Conservation (phyloP, 139 green algal species). For the Picochlorum sp. region DNA sequence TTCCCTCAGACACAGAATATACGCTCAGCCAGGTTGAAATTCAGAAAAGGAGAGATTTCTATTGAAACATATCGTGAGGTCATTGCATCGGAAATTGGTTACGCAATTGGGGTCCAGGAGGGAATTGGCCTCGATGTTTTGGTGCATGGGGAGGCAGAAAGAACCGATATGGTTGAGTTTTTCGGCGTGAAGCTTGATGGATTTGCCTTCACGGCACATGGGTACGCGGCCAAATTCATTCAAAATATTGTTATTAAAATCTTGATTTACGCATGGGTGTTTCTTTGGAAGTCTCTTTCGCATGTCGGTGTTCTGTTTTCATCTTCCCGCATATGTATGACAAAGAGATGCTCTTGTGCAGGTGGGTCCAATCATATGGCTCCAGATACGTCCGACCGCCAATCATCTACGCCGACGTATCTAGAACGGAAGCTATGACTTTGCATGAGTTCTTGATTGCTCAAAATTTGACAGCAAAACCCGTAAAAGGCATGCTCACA, state of each 20-base stretch:
- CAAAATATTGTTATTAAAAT: constrained; percentile 2
- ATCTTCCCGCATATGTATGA: constrained; percentile 8
- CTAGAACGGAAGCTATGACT: constrained; percentile 59
- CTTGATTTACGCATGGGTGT: background rate
- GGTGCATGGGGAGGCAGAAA: constrained; percentile 84
- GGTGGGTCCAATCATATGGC: constrained; percentile 76
- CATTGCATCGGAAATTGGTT: constrained; percentile 50
- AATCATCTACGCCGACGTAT: constrained; percentile 66
- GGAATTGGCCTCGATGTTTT: constrained; percentile 75
- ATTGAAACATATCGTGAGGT: constrained; percentile 46
- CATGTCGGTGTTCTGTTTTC: too few relatives aligned
- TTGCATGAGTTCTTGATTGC: constrained; percentile 65
- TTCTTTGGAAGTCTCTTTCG: background rate
- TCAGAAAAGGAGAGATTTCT: constrained; percentile 46
- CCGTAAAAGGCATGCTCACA: constrained; percentile 91
- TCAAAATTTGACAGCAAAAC: constrained; percentile 54
- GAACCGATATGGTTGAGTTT: constrained; percentile 76
- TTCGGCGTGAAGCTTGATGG: constrained; percentile 76
- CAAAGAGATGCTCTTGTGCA: too few relatives aligned
- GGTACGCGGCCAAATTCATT: background rate
- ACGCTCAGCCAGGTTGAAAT: constrained; percentile 35
- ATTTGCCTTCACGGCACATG: constrained; percentile 51
- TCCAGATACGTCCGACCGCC: constrained; percentile 78
- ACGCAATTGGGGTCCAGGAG: constrained; percentile 39
- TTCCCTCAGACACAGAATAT: constrained; percentile 82